Base-by-base conservation (phyloP, 305 asterid genomes). In the Plantago coronopus region DNA sequence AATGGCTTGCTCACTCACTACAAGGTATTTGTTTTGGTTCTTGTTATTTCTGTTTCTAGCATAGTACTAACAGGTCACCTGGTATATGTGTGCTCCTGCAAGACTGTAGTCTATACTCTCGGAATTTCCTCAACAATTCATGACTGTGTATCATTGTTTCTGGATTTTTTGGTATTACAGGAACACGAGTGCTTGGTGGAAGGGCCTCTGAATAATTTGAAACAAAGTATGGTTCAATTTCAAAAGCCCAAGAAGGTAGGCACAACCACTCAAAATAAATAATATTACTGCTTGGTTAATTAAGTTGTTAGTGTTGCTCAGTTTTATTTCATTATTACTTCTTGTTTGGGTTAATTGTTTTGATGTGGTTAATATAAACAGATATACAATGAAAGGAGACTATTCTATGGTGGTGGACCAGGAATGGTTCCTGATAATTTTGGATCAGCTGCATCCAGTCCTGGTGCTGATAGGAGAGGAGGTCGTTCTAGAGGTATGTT, bases 211-310 rank as follows among this genome's bases (percentile, higher is more conserved):
- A 94, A 84, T 78, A 94, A 94, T 78, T 75, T 94, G 62, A 94
- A 90, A 84, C 99, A 94, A 80, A 94, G 99, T 74, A 94, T 94
- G 99, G 99, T 90, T 76, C 99, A 94, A 66, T 94, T 94, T 79
- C 99, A 94, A 76, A 94, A 94, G 74, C 99, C 99, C 40, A 90
- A 83, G 80, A 94, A 94, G 96, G 99, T 94, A 61, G 40, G 40
- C 2, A 37, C 48, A 5, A 15, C n/a, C n/a, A n/a, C n/a, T n/a
- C n/a, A n/a, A n/a, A n/a, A n/a, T n/a, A n/a, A 13, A 56, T 61
- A 59, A 9, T 22, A 22, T 27, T 29, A 48, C 46, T 45, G 65
- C 40, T 63, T 17, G 48, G 48, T 48, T 21, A 61, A 57, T 17
- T 43, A 2, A 54, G 10, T 29, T 63, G 22, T 51, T 14, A 14